Percentiles rank a stretch among this genome's conserved stretches.
Evolutionary conservation across 305 asterid species (phyloP).

Genomic region (Ruellia speciosa): DNA sequence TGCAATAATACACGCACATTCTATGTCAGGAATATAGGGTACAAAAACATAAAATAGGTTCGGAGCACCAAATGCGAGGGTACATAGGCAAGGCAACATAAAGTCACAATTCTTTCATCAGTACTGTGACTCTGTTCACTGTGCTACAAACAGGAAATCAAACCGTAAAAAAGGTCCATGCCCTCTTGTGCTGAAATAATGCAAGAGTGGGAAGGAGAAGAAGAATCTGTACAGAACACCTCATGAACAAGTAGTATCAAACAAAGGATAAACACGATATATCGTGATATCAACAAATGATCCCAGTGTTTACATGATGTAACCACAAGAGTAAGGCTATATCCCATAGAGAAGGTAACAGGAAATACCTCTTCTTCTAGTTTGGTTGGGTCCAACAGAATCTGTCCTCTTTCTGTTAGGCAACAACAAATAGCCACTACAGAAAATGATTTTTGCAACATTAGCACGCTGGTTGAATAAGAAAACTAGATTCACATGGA

Average conservation of each 20-base stretch:
- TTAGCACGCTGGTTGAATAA: conserved; percentile 19
- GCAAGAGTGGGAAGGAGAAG: not conserved
- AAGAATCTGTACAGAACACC: conserved; percentile 2
- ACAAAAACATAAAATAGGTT: not conserved
- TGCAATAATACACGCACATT: conserved; percentile 31
- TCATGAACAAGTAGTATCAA: not conserved
- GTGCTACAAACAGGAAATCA: not conserved
- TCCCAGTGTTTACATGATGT: not conserved
- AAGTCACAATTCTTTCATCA: conserved; percentile 3
- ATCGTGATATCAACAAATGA: not conserved
- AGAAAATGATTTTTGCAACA: conserved; percentile 22
- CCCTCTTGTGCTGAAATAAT: not conserved
- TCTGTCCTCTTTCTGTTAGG: conserved; percentile 47
- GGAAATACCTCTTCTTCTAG: conserved; percentile 59
- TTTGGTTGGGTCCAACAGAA: conserved; percentile 71
- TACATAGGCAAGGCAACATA: not conserved
- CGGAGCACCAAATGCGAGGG: conserved; percentile 6
- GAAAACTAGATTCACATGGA: conserved; percentile 4
- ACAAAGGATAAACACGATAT: not conserved
- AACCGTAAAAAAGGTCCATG: not conserved
- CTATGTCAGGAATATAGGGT: conserved; percentile 6
- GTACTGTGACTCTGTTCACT: no score
- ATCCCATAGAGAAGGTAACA: conserved; percentile 1
- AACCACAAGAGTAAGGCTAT: not conserved
- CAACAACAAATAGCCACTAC: conserved; percentile 71